phyloP scores from a whole-genome alignment of 1,139 yeast genomes.

The Geotrichum bryndzae region DNA sequence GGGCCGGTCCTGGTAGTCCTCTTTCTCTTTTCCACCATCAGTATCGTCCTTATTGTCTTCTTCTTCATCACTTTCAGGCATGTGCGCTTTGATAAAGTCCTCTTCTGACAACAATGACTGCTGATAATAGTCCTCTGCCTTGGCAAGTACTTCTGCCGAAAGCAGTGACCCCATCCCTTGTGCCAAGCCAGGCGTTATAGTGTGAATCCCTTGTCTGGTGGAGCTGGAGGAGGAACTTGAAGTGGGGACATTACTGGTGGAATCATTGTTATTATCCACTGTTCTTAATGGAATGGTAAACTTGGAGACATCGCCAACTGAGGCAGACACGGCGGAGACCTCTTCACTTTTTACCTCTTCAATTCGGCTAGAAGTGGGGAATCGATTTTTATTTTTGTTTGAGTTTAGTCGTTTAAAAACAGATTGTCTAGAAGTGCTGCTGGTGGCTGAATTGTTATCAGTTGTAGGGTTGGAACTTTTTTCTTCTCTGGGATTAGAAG shows the following conservation, averaged over 20 bases:
- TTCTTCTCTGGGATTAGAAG: background rate
- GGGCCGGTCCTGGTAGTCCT: slow-evolving; percentile 16
- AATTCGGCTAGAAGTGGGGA: slow-evolving; percentile 11
- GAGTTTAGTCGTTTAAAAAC: background rate
- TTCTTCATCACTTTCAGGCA: slow-evolving; percentile 16
- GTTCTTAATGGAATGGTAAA: background rate
- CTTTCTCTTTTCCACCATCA: slow-evolving; percentile 3
- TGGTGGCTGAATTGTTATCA: background rate
- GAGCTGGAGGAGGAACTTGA: slow-evolving; percentile 4
- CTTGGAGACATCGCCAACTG: background rate
- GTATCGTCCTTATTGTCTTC: slow-evolving; percentile 13
- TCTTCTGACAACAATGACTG: slow-evolving; percentile 34
- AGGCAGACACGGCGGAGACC: background rate
- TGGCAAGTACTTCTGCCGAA: slow-evolving; percentile 22
- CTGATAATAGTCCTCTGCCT: slow-evolving; percentile 28
- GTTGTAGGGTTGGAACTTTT: background rate
- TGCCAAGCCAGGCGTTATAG: slow-evolving; percentile 4
- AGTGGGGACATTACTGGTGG: background rate
- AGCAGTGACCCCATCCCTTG: slow-evolving; percentile 15
- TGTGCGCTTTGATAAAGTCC: slow-evolving; percentile 31
- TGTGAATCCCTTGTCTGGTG: background rate
- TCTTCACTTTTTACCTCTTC: slow-evolving; percentile 10
- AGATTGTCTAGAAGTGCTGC: background rate
- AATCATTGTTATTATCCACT: background rate
- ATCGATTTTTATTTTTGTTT: background rate